These are phyloP conservation scores for Toxicodendron radicans DNA, from an alignment of 345 rosid genomes.

Conservation along the genomic window DNA sequence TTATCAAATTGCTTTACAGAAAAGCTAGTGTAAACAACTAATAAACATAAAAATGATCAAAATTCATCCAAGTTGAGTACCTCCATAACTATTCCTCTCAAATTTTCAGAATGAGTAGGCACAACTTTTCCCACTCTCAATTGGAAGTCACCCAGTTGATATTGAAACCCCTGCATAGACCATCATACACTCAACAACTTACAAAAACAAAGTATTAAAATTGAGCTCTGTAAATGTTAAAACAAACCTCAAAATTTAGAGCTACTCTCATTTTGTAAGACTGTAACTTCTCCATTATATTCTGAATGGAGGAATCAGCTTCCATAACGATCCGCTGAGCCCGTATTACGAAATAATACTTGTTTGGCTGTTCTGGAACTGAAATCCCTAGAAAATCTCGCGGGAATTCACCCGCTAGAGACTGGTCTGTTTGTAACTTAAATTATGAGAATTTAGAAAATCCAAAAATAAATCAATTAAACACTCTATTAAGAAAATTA, in stretches of 20 bases:
- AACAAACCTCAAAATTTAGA: conserved; percentile 65
- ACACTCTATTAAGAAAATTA: background rate
- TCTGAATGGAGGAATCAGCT: conserved; percentile 76
- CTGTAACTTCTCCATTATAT: conserved; percentile 93
- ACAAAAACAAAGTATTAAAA: too few relatives aligned
- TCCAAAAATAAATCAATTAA: background rate
- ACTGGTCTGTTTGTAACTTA: conserved; percentile 44
- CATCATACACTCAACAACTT: background rate
- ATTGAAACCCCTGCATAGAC: conserved; percentile 73
- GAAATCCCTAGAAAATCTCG: conserved; percentile 82
- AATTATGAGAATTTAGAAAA: background rate
- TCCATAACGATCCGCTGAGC: conserved; percentile 69
- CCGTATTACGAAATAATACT: conserved; percentile 74
- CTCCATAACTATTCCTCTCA: conserved; percentile 97
- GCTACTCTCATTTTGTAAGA: conserved; percentile 80
- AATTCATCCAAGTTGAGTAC: conserved; percentile 32
- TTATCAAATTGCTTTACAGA: too few relatives aligned
- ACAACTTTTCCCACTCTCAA: conserved; percentile 90
- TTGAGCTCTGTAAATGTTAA: background rate
- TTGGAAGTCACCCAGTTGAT: conserved; percentile 82
- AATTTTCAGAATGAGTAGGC: conserved; percentile 73
- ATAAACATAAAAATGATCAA: background rate
- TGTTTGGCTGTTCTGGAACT: conserved; percentile 73
- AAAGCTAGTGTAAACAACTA: background rate
- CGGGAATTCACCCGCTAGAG: conserved; percentile 51